These are phyloP conservation scores for Phaeosphaeriaceae sp. DNA, from an alignment of 2,329 filamentous ascomycete species.

Conservation along the genomic window DNA sequence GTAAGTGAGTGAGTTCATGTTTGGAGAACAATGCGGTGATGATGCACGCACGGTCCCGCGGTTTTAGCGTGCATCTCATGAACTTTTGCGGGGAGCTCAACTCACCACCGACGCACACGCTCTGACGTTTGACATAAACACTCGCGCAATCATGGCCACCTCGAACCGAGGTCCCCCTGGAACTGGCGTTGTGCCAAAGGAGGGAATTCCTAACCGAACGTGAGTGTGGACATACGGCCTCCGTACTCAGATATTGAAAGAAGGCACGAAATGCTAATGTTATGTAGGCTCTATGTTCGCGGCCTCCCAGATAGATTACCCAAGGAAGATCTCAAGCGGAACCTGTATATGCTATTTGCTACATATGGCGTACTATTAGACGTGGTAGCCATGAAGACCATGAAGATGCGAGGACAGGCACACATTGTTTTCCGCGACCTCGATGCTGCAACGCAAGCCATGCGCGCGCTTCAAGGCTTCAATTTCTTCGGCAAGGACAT, in stretches of 20 bases:
- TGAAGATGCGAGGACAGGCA: slow-evolving; percentile 94
- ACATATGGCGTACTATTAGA: slow-evolving; percentile 94
- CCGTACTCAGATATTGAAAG: no score
- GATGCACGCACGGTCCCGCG: slow-evolving; percentile 22
- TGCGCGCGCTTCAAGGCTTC: slow-evolving; percentile 86
- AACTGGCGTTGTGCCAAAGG: slow-evolving; percentile 23
- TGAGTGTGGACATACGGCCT: slow-evolving; percentile 18
- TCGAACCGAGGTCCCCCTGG: slow-evolving; percentile 32
- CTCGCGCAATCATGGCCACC: slow-evolving; percentile 31
- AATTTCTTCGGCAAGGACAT: slow-evolving; percentile 85
- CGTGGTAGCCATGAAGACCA: slow-evolving; percentile 85
- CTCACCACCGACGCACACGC: slow-evolving; percentile 15
- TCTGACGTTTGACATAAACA: slow-evolving; percentile 6
- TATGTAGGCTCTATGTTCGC: slow-evolving; percentile 78
- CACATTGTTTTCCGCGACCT: slow-evolving; percentile 90
- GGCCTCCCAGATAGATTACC: slow-evolving; percentile 91
- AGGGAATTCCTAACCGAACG: slow-evolving; percentile 42
- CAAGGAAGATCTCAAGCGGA: slow-evolving; percentile 84
- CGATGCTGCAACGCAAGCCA: slow-evolving; percentile 90
- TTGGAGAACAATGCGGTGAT: slow-evolving; percentile 16
- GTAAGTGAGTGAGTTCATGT: slow-evolving; percentile 8
- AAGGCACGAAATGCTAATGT: slow-evolving; percentile 20
- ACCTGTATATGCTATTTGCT: slow-evolving; percentile 91
- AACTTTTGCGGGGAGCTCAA: slow-evolving; percentile 37
- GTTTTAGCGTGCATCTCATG: slow-evolving; percentile 23